A percentile compares a stretch with the other conserved stretches of the same genome.
Conservation (phyloP, 257 asterid species). For the Fraxinus pennsylvanica region DNA sequence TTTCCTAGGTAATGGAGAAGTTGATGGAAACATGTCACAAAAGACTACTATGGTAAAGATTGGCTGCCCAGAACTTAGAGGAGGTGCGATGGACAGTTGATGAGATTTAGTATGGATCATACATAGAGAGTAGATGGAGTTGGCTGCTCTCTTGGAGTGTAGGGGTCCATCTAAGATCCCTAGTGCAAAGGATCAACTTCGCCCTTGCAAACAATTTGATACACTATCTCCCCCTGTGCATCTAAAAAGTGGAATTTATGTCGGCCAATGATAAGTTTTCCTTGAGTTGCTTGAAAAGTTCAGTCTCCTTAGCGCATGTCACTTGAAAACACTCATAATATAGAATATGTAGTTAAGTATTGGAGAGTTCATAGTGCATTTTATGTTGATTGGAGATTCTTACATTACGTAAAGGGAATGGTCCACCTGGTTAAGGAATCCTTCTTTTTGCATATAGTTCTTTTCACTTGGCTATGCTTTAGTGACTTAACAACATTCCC, state of each 20-base stretch:
- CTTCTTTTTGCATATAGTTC: no score
- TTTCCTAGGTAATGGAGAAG: not conserved
- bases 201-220: no score
- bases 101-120: not conserved
- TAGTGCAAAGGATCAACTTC: not conserved
- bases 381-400: not conserved
- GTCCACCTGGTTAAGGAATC: no score
- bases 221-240: not conserved
- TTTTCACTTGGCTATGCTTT: no score
- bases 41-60: not conserved
- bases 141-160: not conserved
- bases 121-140: no score
- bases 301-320: not conserved
- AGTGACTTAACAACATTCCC: no score
- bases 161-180: not conserved
- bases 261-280: not conserved
- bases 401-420: no score
- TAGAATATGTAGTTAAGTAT: not conserved
- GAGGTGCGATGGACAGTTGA: not conserved
- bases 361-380: not conserved
- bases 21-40: not conserved
- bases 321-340: not conserved
- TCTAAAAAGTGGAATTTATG: not conserved
- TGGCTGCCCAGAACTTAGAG: not conserved
- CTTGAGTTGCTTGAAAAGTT: not conserved